Base-by-base conservation (phyloP, 2,329 filamentous ascomycete genomes). In the Fusarium burgessii region DNA sequence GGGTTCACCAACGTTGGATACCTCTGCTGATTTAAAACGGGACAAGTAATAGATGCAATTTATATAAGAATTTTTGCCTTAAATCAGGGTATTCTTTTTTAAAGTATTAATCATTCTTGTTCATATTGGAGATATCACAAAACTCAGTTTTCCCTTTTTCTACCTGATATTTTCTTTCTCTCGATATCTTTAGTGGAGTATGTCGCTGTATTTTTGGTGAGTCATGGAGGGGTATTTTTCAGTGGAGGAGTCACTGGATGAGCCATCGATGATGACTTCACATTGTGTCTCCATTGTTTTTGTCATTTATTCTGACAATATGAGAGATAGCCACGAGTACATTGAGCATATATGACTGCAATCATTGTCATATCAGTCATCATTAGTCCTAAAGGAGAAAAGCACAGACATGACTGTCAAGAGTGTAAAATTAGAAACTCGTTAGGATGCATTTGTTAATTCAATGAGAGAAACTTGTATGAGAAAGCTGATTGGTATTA, bases 141-240 rank as follows among this genome's bases (percentile, higher is more conserved):
- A 17, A 38, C 9, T 27, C 32, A 51, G n/a, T 27, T 27, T 27
- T 13, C 3, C 10, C 29, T 29, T 8, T 32, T 51, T 27, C 33
- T 40, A 32, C 33, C 47, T 51, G 23, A 18, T 51, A 29, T 38
- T 40, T 38, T 51, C 23, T 38, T 51, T 12, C 5, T 40, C 9
- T 36, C 15, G 33, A 68, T 42, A 23, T 41, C 38, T 67, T 57
- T 17, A 72, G 49, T 67, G 69, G 65, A 50, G 54, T 55, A 23
- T 18, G 20, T 27, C 33, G 10, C 20, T 61, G 32, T 58, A 42
- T 20, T 46, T 55, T 47, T 65, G 69, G 68, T 72, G 69, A 71
- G 59, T 71, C 69, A 72, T 66, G 51, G 65, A 71, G 69, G 69
- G 69, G 69, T 60, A 49, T 45, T 42, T 38, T 35, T 23, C 33